These are phyloP conservation scores for Tolypocladium ovalisporum DNA, from an alignment of 2,329 filamentous ascomycete genomes.

Conservation along the genomic window DNA sequence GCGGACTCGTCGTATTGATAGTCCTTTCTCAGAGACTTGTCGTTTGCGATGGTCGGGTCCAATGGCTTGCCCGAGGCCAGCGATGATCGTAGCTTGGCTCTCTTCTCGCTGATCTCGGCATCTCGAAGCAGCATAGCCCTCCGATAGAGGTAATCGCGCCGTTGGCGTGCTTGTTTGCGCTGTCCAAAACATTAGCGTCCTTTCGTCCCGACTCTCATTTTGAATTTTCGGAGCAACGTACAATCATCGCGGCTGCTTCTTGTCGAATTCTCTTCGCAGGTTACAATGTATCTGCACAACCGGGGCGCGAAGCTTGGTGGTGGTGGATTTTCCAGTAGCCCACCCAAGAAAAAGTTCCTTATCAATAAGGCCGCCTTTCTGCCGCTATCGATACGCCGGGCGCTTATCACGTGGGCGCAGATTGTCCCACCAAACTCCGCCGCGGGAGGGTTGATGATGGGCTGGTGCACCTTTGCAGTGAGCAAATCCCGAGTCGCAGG, in stretches of 20 bases:
- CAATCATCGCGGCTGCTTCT: conserved; percentile 1
- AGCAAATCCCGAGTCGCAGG: conserved; percentile 3
- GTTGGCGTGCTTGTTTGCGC: conserved; percentile 31
- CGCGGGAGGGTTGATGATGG: conserved; percentile 8
- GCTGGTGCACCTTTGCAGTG: conserved; percentile 3
- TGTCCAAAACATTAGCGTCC: conserved; percentile 11
- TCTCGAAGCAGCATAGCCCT: conserved; percentile 78
- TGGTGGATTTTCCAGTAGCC: not conserved
- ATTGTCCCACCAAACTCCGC: conserved; percentile 26
- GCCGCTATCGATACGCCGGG: conserved; percentile 5
- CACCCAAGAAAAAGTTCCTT: conserved; percentile 16
- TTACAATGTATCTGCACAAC: not conserved
- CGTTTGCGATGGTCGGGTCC: conserved; percentile 72
- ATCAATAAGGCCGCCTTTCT: conserved; percentile 16
- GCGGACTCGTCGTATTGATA: conserved; percentile 89
- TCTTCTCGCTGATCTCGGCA: conserved; percentile 85
- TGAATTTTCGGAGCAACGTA: not conserved
- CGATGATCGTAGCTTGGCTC: conserved; percentile 75
- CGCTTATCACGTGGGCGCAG: conserved; percentile 29
- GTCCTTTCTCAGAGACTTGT: conserved; percentile 73
- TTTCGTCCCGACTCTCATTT: not conserved
- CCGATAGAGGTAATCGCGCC: conserved; percentile 63
- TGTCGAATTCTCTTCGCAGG: not conserved
- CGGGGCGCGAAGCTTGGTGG: not conserved
- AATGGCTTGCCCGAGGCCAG: conserved; percentile 83